phyloP scores from a whole-genome alignment of 179 eudicot genomes.

The Carnegiea gigantea region DNA sequence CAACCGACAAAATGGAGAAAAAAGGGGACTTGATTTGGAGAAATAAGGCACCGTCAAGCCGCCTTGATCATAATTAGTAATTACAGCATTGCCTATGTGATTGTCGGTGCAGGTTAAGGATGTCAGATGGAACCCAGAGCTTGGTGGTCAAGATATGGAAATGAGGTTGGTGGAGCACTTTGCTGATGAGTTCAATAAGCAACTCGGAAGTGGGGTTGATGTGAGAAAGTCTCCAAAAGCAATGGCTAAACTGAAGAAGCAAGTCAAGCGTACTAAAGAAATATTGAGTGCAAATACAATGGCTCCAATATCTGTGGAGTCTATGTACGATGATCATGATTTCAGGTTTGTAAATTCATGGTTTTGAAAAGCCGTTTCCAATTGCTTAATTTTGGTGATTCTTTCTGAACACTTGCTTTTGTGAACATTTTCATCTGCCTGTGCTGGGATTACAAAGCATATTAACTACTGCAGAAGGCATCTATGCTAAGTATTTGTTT shows the following conservation, averaged over 20 bases:
- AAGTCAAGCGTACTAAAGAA: conserved; percentile 97
- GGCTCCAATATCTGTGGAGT: conserved; percentile 96
- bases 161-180: conserved; percentile 83
- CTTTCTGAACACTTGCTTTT: not conserved
- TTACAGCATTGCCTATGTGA: not conserved
- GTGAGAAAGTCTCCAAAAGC: conserved; percentile 85
- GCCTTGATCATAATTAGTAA: not conserved
- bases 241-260: conserved; percentile 98
- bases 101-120: conserved; percentile 62
- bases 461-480: not conserved
- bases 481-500: not conserved
- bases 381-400: not conserved
- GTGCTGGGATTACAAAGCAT: not conserved
- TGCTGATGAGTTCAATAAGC: conserved; percentile 88
- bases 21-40: not conserved
- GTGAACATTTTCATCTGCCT: not conserved
- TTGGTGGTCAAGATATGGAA: conserved; percentile 96
- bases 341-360: conserved; percentile 55
- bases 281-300: conserved; percentile 86
- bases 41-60: not conserved
- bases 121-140: conserved; percentile 88
- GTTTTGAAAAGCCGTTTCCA: not conserved
- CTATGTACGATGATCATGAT: conserved; percentile 88
- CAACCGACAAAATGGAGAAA: not conserved
- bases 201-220: conserved; percentile 74